phyloP scores from a whole-genome alignment of 2,329 filamentous ascomycete genomes.

The Lecanicillium sp. region DNA sequence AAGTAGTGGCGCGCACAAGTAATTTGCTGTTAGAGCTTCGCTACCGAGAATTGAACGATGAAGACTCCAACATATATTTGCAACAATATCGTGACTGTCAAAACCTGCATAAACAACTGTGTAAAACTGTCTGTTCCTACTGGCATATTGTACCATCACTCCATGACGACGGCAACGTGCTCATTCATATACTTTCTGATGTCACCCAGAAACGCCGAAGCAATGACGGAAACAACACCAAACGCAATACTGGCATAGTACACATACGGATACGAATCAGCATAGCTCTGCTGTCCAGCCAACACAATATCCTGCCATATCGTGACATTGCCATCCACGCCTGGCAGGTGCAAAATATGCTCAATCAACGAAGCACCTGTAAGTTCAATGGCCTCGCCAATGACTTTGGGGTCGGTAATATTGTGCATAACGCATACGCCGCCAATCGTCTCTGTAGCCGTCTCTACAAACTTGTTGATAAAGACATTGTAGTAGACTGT shows the following conservation, averaged over 20 bases:
- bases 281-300: slow-evolving; percentile 48
- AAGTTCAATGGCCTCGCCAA: slow-evolving; percentile 41
- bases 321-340: slow-evolving; percentile 39
- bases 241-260: slow-evolving; percentile 48
- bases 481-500: slow-evolving; percentile 49
- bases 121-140: no score
- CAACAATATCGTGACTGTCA: no score
- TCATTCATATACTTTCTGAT: slow-evolving; percentile 51
- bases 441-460: slow-evolving; percentile 7
- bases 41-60: no score
- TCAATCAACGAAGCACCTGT: slow-evolving; percentile 44
- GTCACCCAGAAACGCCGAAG: slow-evolving; percentile 49
- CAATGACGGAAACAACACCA: slow-evolving; percentile 46
- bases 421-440: slow-evolving; percentile 27
- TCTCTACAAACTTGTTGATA: slow-evolving; percentile 33
- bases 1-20: no score
- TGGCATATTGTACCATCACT: no score
- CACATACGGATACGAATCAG: slow-evolving; percentile 50
- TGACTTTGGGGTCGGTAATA: slow-evolving; percentile 36
- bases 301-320: slow-evolving; percentile 40
- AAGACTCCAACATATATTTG: background rate
- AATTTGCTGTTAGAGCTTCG: no score
- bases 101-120: no score
- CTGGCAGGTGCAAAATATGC: slow-evolving; percentile 37
- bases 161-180: slow-evolving; percentile 27